These are phyloP conservation scores for Saccharomyces hybrid DNA, from an alignment of 1,139 yeast species.

Conservation along the genomic window DNA sequence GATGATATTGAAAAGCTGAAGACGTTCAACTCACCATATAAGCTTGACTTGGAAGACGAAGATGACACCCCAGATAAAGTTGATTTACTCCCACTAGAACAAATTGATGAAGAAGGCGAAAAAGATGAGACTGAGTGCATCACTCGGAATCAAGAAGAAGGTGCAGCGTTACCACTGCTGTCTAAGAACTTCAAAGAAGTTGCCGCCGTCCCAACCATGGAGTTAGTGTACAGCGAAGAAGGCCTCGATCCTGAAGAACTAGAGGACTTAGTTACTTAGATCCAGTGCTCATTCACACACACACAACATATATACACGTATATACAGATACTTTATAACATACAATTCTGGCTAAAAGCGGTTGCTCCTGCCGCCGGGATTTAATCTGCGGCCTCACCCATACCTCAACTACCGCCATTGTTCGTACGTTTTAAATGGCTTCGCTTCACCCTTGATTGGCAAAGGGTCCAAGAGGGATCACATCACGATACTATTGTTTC, in stretches of 20 bases:
- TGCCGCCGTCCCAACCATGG: conserved; percentile 3
- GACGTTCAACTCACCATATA: conserved; percentile 14
- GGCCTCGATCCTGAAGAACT: conserved; percentile 15
- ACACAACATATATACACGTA: not conserved
- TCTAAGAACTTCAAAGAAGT: not conserved
- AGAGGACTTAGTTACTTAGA: conserved; percentile 8
- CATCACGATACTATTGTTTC: not conserved
- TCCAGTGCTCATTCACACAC: not conserved
- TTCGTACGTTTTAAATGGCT: not conserved
- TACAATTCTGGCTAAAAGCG: not conserved
- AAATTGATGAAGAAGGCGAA: not conserved
- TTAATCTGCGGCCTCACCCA: not conserved
- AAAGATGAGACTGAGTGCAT: not conserved
- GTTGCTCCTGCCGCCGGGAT: not conserved
- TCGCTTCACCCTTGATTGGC: not conserved
- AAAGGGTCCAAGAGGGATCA: not conserved
- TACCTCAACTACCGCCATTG: not conserved
- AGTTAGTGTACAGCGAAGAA: conserved; percentile 10
- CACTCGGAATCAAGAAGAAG: not conserved
- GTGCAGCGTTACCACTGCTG: not conserved
- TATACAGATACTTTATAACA: not conserved
- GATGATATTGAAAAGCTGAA: conserved; percentile 21
- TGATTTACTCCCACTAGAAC: conserved; percentile 7
- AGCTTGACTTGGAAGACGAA: conserved; percentile 6
- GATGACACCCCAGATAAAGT: not conserved